phyloP scores from a whole-genome alignment of 108 stramenopile species.

The Conticribra guillardii region DNA sequence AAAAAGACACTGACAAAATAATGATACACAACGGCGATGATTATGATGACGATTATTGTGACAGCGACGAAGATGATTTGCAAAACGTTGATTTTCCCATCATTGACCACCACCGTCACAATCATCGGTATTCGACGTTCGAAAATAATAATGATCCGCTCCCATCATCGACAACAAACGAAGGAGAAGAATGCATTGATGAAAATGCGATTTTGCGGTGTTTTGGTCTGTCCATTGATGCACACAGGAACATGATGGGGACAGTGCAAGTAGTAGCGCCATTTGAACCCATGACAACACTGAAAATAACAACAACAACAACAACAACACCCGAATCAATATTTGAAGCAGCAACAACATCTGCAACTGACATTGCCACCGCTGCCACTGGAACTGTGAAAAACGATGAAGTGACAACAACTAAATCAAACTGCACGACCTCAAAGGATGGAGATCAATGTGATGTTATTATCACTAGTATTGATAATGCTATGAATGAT shows the following conservation, averaged over 20 bases:
- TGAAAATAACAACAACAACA: neutral
- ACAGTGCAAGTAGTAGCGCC: neutral
- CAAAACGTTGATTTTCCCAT: neutral
- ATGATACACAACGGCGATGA: neutral
- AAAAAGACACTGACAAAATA: neutral
- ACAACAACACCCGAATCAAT: no score
- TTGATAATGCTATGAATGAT: no score
- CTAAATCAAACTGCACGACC: no score
- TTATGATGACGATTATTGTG: neutral
- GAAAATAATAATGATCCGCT: neutral
- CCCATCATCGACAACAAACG: neutral
- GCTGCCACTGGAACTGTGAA: no score
- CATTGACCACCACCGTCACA: neutral
- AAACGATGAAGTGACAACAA: no score
- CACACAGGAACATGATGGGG: constrained; percentile 9
- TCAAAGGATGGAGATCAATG: no score
- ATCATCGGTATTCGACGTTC: no score
- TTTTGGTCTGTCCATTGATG: constrained; percentile 20
- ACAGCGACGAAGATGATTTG: neutral
- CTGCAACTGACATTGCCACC: no score
- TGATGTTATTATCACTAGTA: no score
- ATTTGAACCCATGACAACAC: constrained; percentile 12
- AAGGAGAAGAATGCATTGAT: no score
- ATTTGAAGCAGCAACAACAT: no score
- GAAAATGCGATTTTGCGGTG: constrained; percentile 21